Evolutionary conservation across 2,329 filamentous ascomycete species (phyloP).

Genomic region (Scedosporium dehoogii): DNA sequence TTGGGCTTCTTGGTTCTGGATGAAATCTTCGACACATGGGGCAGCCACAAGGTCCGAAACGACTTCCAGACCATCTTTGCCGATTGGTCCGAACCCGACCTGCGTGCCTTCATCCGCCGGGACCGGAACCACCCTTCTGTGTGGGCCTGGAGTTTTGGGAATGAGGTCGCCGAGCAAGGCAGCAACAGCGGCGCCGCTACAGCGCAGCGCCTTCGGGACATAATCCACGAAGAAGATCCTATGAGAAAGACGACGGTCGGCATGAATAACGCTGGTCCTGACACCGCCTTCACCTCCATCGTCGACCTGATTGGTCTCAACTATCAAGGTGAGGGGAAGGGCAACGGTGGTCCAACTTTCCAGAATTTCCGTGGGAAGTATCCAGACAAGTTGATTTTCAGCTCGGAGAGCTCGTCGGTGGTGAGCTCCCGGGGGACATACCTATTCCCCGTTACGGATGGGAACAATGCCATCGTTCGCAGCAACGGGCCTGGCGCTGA

Average conservation of each 20-base stretch:
- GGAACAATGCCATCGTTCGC: conserved; percentile 25
- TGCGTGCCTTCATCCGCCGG: conserved; percentile 39
- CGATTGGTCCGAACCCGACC: conserved; percentile 44
- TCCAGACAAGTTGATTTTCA: conserved; percentile 36
- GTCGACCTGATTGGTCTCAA: conserved; percentile 41
- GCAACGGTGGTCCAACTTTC: conserved; percentile 24
- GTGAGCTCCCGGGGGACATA: conserved; percentile 41
- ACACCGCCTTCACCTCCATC: conserved; percentile 24
- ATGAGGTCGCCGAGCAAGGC: conserved; percentile 41
- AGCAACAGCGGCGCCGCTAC: conserved; percentile 19
- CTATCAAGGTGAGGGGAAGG: conserved; percentile 43
- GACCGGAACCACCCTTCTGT: conserved; percentile 46
- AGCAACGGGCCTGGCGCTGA: conserved; percentile 16
- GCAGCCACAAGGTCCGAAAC: conserved; percentile 29
- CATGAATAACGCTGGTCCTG: conserved; percentile 34
- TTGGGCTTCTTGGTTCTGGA: conserved; percentile 41
- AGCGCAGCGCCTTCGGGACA: conserved; percentile 26
- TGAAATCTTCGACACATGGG: conserved; percentile 45
- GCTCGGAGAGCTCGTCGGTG: conserved; percentile 31
- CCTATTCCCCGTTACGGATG: conserved; percentile 37
- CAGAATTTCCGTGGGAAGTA: conserved; percentile 31
- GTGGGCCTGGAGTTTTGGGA: conserved; percentile 42
- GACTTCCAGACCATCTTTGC: conserved; percentile 43
- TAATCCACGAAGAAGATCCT: conserved; percentile 34
- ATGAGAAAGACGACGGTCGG: conserved; percentile 33